phyloP scores from a whole-genome alignment of 2,329 filamentous ascomycete species.

The Aspergillus sp. region DNA sequence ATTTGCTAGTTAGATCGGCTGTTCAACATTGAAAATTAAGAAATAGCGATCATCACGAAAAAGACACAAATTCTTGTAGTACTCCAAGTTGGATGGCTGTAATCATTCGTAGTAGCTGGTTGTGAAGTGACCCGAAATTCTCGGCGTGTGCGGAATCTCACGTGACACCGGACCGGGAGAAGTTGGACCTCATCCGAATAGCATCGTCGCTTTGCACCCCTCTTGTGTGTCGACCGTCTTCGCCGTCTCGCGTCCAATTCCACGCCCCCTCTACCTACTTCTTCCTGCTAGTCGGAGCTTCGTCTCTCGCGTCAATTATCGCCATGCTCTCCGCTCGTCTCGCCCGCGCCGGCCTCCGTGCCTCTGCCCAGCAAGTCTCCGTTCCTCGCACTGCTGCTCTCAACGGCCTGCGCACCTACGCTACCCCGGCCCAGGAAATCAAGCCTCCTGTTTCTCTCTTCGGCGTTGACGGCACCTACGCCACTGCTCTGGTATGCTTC shows the following conservation, averaged over 20 bases:
- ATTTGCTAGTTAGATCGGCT: slow-evolving; percentile 1
- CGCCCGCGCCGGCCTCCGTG: slow-evolving; percentile 58
- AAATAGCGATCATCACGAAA: not conserved
- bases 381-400: slow-evolving; percentile 40
- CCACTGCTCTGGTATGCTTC: slow-evolving; percentile 86
- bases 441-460: slow-evolving; percentile 90
- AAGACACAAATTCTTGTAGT: not conserved
- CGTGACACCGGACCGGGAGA: slow-evolving; percentile 27
- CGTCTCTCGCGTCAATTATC: slow-evolving; percentile 19
- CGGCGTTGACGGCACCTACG: slow-evolving; percentile 97
- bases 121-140: slow-evolving; percentile 19
- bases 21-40: not conserved
- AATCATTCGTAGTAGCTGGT: not conserved
- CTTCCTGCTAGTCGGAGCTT: slow-evolving; percentile 21
- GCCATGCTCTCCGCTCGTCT: slow-evolving; percentile 58
- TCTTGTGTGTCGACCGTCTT: slow-evolving; percentile 25
- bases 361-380: slow-evolving; percentile 48
- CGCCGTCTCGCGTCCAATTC: slow-evolving; percentile 25
- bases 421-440: slow-evolving; percentile 64
- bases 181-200: slow-evolving; percentile 25
- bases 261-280: slow-evolving; percentile 20
- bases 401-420: slow-evolving; percentile 69
- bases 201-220: slow-evolving; percentile 18
- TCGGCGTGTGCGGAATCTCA: slow-evolving; percentile 28
- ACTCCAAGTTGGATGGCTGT: not conserved